phyloP scores from a whole-genome alignment of 257 asterid species.

The Lithospermum erythrorhizon region DNA sequence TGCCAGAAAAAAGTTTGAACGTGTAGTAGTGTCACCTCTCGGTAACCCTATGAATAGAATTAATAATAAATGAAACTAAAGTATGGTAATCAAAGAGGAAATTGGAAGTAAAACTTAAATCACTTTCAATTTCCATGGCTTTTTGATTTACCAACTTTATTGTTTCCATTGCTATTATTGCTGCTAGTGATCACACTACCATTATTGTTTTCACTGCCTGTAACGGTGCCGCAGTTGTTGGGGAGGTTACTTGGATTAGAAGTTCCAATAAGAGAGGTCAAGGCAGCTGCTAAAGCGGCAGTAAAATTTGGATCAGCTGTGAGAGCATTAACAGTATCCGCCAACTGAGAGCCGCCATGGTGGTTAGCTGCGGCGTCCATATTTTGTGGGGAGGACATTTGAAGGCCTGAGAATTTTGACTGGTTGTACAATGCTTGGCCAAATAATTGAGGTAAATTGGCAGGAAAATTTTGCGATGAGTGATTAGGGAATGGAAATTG shows the following conservation, averaged over 20 bases:
- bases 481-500: constrained; percentile 44
- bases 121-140: constrained; percentile 28
- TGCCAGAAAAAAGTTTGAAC: background rate
- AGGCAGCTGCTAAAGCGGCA: constrained; percentile 66
- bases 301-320: constrained; percentile 74
- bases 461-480: constrained; percentile 18
- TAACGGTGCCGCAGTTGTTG: constrained; percentile 2
- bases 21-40: background rate
- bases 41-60: background rate
- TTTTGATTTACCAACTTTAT: constrained; percentile 25
- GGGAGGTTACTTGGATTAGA: constrained; percentile 24
- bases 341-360: constrained; percentile 24
- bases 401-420: constrained; percentile 65
- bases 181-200: constrained; percentile 21
- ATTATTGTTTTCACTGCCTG: constrained; percentile 19
- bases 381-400: constrained; percentile 33
- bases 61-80: too few species aligned
- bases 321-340: constrained; percentile 51
- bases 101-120: background rate
- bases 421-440: constrained; percentile 68
- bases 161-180: constrained; percentile 34
- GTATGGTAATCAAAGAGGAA: background rate
- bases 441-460: constrained; percentile 50
- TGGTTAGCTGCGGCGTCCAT: constrained; percentile 6
- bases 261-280: constrained; percentile 50